Base-by-base conservation (phyloP, 2,329 filamentous ascomycete genomes). In the Cytospora schulzeri region DNA sequence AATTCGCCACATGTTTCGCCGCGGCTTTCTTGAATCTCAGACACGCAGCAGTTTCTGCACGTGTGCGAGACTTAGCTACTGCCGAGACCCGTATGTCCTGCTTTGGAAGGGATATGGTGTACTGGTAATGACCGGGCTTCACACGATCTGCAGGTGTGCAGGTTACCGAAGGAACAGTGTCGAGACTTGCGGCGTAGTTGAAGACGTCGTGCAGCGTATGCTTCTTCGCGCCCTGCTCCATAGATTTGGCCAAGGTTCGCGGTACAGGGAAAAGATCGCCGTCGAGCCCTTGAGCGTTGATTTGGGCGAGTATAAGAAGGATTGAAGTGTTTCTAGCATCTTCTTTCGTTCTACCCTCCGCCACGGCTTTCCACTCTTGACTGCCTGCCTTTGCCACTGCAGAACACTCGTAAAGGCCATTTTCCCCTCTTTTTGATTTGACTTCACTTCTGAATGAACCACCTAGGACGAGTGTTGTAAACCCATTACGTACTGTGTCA, bases 111-210 rank as follows among this genome's bases (percentile, higher is more conserved):
- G 19, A 15, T 5, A 65, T 51, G 1, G 22, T 48, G 33, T 22
- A 19, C 7, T 17, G 24, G 19, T 26, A 45, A 31, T 22, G 2
- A 24, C 5, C n/a, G 12, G 19, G 7, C 4, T 14, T 8, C 28
- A n/a, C 14, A 57, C 17, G 8, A 2, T n/a, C 15, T 53, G 63
- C 26, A 57, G 33, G 26, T 54, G 61, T 24, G 45, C 6, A 48
- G 12, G n/a, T 24, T 22, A 48, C 45, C 45, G 45, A 24, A 48
- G 45, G 45, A n/a, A 48, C 45, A 48, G 45, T 48, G 22, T 26
- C 53, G n/a, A 62, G 57, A 45, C 58, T 53, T 4, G 63, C 63
- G 4, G 63, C 58, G 12, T 65, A 65, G 58, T 65, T 62, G 59
- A 57, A 65, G 9, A 62, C 33, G 11, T 62, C 63, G 6, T 57